Evolutionary conservation across 352 stramenopile species (phyloP), one percentile per base, ranked within the genome.

Genomic region (Pelagophyceae sp.): DNA sequence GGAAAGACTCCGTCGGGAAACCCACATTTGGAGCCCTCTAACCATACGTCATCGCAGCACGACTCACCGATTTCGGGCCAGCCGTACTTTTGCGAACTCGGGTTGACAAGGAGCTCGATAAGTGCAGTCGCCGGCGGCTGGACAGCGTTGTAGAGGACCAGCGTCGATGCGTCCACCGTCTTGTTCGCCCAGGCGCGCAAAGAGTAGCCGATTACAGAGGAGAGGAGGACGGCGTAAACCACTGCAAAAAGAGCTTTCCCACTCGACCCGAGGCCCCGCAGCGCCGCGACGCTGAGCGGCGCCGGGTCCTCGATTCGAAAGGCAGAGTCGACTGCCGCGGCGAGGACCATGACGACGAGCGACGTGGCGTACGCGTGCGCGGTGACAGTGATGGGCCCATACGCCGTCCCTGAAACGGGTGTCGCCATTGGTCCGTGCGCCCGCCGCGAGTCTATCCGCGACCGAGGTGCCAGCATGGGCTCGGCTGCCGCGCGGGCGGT

Each of bases 71-170:
- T 23, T 54, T 54, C 45, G 11, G 45, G 45, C 45, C 45, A 54
- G 45, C 61, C 61, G 61, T 40, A 71, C 3, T 1, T 40, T 2
- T 15, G 6, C 54, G 15, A 29, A 31, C 61, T 29, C 61, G 33
- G 61, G 15, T 3, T 31, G 61, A 37, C 3, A 3, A 15, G 3
- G 11, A 71, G 29, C 29, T 27, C 61, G 61, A 71, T 37, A 15
- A 71, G 61, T 1, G 61, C 61, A 1, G 67, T 74, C 17, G 35
- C 17, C 20, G 67, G 67, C 35, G 67, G 67, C 37, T 74, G 67
- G 67, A 74, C 67, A 0, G 67, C 67, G 67, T 74, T 74, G 67
- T 74, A 74, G 33, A 74, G 67, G 35, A 74, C 67, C 15, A 74
- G 67, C 15, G 67, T 74, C 67, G 67, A 17, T 1, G 67, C 33